Evolutionary conservation across 2,329 filamentous ascomycete species (phyloP).

Genomic region (Penicillium sp.): DNA sequence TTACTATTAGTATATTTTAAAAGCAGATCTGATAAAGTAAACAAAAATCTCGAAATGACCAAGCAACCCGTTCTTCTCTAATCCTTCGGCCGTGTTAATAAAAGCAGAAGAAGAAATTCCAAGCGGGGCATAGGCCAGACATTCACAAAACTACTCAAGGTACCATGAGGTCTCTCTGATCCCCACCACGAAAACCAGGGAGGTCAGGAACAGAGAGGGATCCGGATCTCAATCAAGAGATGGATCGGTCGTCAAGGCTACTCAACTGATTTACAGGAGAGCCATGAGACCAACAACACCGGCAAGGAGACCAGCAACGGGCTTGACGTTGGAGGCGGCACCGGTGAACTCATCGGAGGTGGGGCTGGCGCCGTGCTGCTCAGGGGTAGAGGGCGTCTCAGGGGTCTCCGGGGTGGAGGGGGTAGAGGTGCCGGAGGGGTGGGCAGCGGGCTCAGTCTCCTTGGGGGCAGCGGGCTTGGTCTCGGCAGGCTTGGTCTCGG

Average conservation of each 20-base stretch:
- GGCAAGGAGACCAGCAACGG: slow-evolving; percentile 38
- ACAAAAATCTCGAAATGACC: slow-evolving; percentile 25
- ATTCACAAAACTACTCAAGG: slow-evolving; percentile 8
- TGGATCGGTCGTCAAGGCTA: slow-evolving; percentile 3
- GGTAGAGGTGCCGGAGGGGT: slow-evolving; percentile 6
- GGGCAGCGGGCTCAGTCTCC: not conserved
- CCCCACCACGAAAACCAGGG: slow-evolving; percentile 21
- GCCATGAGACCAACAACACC: slow-evolving; percentile 41
- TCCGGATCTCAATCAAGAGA: not conserved
- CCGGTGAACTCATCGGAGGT: slow-evolving; percentile 31
- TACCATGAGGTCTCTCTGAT: slow-evolving; percentile 4
- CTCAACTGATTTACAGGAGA: slow-evolving; percentile 35
- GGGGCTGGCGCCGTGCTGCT: slow-evolving; percentile 11
- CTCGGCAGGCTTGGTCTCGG: not conserved
- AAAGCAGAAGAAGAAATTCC: slow-evolving; percentile 4
- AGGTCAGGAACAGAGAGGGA: slow-evolving; percentile 6
- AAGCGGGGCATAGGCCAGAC: slow-evolving; percentile 14
- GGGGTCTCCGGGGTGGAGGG: slow-evolving; percentile 5
- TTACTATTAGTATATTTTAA: slow-evolving; percentile 23
- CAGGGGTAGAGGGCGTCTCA: slow-evolving; percentile 5
- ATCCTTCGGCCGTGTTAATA: slow-evolving; percentile 4
- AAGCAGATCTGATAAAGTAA: slow-evolving; percentile 7
- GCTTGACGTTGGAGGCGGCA: slow-evolving; percentile 38
- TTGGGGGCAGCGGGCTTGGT: not conserved
- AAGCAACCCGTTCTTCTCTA: slow-evolving; percentile 19